Percentiles rank a stretch among this genome's conserved stretches.
Conservation (phyloP, 2,329 filamentous ascomycete species). For the Talaromyces amestolkiae region DNA sequence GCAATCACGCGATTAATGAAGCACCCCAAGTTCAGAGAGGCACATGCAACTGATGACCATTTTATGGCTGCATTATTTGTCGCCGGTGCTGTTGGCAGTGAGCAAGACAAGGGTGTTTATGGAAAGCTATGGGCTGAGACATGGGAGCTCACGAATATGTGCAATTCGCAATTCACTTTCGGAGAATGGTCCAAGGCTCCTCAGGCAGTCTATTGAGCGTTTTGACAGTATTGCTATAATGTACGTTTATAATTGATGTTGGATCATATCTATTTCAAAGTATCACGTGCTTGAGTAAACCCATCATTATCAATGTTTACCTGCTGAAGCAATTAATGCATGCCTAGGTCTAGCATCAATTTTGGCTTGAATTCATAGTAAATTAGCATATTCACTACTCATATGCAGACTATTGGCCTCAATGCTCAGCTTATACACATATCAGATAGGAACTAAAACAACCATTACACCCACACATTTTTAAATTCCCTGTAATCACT, state of each 20-base stretch:
- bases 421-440: not conserved
- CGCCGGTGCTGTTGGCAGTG: slow-evolving; percentile 54
- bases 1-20: slow-evolving; percentile 65
- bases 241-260: not conserved
- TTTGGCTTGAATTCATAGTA: not conserved
- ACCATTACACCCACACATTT: not conserved
- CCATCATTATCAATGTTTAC: not conserved
- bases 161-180: slow-evolving; percentile 57
- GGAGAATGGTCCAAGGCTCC: not conserved
- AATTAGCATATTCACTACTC: not conserved
- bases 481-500: not conserved
- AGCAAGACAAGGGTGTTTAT: slow-evolving; percentile 44
- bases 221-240: not conserved
- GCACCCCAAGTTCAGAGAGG: slow-evolving; percentile 63
- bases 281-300: not conserved
- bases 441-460: not conserved
- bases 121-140: slow-evolving; percentile 51
- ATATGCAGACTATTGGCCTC: not conserved
- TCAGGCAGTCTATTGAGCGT: not conserved
- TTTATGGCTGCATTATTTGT: slow-evolving; percentile 66
- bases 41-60: slow-evolving; percentile 68
- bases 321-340: not conserved
- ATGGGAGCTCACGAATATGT: slow-evolving; percentile 68
- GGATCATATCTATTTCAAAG: not conserved
- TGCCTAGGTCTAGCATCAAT: not conserved